Evolutionary conservation across 1,284 basidiomycete genomes (phyloP).

Genomic region (Ceratobasidium sp.): DNA sequence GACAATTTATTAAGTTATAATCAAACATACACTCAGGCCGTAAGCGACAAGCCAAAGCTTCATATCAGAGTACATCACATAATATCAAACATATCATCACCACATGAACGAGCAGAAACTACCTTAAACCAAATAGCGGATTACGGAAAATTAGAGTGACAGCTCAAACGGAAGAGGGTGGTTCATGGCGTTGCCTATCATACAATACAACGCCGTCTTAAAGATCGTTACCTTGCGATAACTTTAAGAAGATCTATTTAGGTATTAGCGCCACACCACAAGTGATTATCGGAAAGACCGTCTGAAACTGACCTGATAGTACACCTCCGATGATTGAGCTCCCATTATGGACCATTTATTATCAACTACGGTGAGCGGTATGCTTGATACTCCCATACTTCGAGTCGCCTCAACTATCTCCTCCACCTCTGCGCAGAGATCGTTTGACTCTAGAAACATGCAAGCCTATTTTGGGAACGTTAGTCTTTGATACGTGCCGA

Average conservation of each 20-base stretch:
- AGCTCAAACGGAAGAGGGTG: not conserved
- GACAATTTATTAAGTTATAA: too few species aligned
- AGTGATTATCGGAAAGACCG: too few species aligned
- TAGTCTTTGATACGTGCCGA: not conserved
- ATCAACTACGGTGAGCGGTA: slow-evolving; percentile 84
- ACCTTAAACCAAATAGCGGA: too few species aligned
- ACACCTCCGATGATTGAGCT: slow-evolving; percentile 78
- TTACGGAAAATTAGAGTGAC: not conserved
- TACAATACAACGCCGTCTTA: not conserved
- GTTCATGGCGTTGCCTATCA: not conserved
- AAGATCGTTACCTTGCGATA: slow-evolving; percentile 28
- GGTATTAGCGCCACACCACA: not conserved
- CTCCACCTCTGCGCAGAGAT: slow-evolving; percentile 75
- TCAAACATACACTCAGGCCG: too few species aligned
- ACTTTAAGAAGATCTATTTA: slow-evolving; percentile 6
- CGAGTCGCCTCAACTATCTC: slow-evolving; percentile 75
- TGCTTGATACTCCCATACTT: slow-evolving; percentile 79
- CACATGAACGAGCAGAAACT: too few species aligned
- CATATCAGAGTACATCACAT: too few species aligned
- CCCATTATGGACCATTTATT: slow-evolving; percentile 82
- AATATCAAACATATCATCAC: too few species aligned
- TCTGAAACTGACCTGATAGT: slow-evolving; percentile 68
- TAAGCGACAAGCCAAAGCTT: too few species aligned
- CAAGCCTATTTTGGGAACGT: slow-evolving; percentile 55
- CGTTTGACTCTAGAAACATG: slow-evolving; percentile 75